Evolutionary conservation across 495 filamentous ascomycete species (phyloP).

Genomic region (Articulospora tetracladia): DNA sequence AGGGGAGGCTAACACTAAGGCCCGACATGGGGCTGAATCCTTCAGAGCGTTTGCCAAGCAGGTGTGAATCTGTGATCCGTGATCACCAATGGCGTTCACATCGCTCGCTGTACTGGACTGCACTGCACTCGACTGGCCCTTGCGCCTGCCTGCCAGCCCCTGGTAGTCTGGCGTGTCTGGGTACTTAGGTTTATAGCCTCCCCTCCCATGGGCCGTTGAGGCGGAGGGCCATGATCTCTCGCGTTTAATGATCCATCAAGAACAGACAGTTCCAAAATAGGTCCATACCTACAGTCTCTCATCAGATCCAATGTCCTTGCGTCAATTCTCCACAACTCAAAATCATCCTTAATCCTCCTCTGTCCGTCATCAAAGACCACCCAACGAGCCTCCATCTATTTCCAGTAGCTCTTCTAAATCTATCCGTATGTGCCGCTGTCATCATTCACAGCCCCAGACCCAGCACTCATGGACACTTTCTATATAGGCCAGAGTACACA

Average conservation of each 20-base stretch:
- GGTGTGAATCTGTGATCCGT: background rate
- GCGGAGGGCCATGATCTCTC: constrained; percentile 21
- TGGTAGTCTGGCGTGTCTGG: background rate
- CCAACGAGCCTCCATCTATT: constrained; percentile 15
- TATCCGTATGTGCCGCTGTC: constrained; percentile 23
- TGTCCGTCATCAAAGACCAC: constrained; percentile 9
- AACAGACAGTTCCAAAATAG: constrained; percentile 18
- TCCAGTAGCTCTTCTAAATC: constrained; percentile 16
- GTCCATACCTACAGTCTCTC: constrained; percentile 5
- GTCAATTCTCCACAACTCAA: constrained; percentile 17
- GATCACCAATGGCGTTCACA: constrained; percentile 12
- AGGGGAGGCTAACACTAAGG: too few species aligned
- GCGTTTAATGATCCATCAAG: constrained; percentile 17
- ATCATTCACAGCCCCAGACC: constrained; percentile 21
- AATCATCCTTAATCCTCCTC: constrained; percentile 10
- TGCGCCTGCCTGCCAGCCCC: background rate
- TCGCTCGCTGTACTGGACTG: background rate
- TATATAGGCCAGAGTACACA: constrained; percentile 25
- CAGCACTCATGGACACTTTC: constrained; percentile 22
- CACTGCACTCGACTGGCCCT: background rate
- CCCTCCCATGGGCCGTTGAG: constrained; percentile 20
- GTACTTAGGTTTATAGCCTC: constrained; percentile 16
- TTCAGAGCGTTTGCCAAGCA: constrained; percentile 7
- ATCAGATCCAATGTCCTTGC: constrained; percentile 3
- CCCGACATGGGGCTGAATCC: constrained; percentile 13